Percentiles rank a stretch among this genome's conserved stretches.
Evolutionary conservation across 2,329 filamentous ascomycete species (phyloP).

Genomic region (Colletotrichum cereale): DNA sequence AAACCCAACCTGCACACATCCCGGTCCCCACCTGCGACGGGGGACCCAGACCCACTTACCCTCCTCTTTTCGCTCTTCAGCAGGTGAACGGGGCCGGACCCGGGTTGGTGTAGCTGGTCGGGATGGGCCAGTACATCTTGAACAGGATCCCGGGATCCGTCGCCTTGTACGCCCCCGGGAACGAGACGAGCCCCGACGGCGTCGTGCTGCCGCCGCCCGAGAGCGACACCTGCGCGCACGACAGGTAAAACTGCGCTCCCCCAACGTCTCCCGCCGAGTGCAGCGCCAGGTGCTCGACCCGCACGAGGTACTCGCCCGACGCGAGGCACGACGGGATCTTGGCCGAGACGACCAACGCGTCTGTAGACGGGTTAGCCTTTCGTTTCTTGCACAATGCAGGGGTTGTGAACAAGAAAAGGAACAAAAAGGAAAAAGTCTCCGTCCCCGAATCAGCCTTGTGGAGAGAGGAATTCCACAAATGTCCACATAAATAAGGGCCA

Average conservation of each 20-base stretch:
- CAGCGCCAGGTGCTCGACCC: slow-evolving; percentile 63
- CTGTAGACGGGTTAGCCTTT: not conserved
- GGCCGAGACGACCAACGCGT: slow-evolving; percentile 7
- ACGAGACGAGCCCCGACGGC: slow-evolving; percentile 51
- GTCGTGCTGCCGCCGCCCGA: slow-evolving; percentile 56
- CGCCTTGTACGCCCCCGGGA: slow-evolving; percentile 57
- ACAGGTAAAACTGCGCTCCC: slow-evolving; percentile 62
- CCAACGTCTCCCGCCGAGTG: slow-evolving; percentile 55
- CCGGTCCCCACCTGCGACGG: slow-evolving; percentile 2
- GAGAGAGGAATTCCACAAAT: slow-evolving; percentile 9
- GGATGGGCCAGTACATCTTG: slow-evolving; percentile 58
- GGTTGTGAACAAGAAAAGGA: not conserved
- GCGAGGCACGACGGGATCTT: slow-evolving; percentile 36
- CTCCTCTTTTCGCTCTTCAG: slow-evolving; percentile 6
- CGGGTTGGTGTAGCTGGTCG: slow-evolving; percentile 51
- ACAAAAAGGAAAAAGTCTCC: not conserved
- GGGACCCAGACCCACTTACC: not conserved
- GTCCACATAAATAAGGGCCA: not conserved
- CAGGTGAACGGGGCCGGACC: slow-evolving; percentile 41
- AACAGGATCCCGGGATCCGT: slow-evolving; percentile 57
- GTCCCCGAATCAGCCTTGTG: slow-evolving; percentile 32
- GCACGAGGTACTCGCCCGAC: slow-evolving; percentile 60
- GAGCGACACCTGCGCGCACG: slow-evolving; percentile 55
- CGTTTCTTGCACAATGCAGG: not conserved
- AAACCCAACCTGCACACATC: not conserved